A percentile compares a stretch with the other conserved stretches of the same genome.
These are phyloP conservation scores for Candida dubliniensis DNA, from an alignment of 1,139 yeast species.

Conservation along the genomic window DNA sequence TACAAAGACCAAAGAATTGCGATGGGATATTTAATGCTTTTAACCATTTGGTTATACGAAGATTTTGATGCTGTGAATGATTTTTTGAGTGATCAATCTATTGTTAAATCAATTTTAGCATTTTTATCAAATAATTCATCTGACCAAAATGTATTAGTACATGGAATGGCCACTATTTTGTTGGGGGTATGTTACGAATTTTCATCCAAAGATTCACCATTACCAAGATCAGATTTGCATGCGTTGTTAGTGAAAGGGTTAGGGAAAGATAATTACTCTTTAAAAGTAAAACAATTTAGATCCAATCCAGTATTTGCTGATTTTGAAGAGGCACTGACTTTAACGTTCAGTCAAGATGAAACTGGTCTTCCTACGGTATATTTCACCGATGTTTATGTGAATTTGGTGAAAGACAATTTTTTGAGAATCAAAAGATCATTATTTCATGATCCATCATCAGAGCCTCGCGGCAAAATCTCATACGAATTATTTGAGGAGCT, in stretches of 20 bases:
- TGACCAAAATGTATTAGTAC: conserved; percentile 60
- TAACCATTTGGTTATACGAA: conserved; percentile 78
- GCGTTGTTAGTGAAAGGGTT: conserved; percentile 63
- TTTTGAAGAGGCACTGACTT: conserved; percentile 37
- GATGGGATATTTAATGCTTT: conserved; percentile 73
- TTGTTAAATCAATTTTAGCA: conserved; percentile 65
- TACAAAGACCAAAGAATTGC: conserved; percentile 74
- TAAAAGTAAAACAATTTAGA: conserved; percentile 71
- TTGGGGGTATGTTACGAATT: conserved; percentile 84
- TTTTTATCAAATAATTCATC: conserved; percentile 63
- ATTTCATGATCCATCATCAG: conserved; percentile 69
- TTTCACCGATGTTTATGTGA: conserved; percentile 65
- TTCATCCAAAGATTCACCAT: conserved; percentile 68
- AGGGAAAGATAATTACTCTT: conserved; percentile 78
- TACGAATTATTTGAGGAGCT: conserved; percentile 70
- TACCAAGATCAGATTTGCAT: conserved; percentile 64
- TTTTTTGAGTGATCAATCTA: conserved; percentile 67
- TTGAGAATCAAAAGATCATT: conserved; percentile 69
- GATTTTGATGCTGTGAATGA: conserved; percentile 75
- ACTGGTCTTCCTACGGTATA: conserved; percentile 87
- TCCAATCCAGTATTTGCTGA: conserved; percentile 56
- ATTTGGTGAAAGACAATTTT: conserved; percentile 67
- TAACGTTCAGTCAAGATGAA: conserved; percentile 50
- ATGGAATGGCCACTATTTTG: conserved; percentile 72
- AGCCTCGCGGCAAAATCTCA: conserved; percentile 67